Evolutionary conservation across 495 filamentous ascomycete species (phyloP), one percentile per base, ranked within the genome.

Genomic region (Talaromyces liani): DNA sequence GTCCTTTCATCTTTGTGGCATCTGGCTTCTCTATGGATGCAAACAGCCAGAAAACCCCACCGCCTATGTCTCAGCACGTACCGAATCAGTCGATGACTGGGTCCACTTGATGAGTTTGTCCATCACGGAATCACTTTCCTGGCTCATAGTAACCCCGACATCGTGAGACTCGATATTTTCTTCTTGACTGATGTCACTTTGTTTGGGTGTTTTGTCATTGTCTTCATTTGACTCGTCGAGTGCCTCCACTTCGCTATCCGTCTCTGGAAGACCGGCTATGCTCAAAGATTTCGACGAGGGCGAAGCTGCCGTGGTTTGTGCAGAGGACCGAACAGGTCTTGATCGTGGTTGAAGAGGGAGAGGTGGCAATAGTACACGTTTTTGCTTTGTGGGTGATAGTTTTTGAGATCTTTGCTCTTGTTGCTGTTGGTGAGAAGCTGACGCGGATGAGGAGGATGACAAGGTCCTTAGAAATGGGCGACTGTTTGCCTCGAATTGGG

Each of bases 401-500:
- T 51, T 58, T 33, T 58, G 60, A 65, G 9, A 54, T 53, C 25
- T 31, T 41, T 33, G 39, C 27, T 51, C 31, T 29, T 47, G 55
- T 14, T 18, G 54, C 22, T 25, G 41, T 16, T 63, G 51, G n/a
- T 25, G n/a, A 31, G 63, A 62, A 65, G 69, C 65, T 56, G 65
- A 63, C 58, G 69, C 54, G 16, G 71, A 73, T 12, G 67, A 16
- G 33, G 68, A 60, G 4, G 66, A 65, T 57, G 60, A 60, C 14
- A 63, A 62, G 57, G 72, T 66, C 31, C 74, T 65, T 39, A 75
- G 72, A 31, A 70, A 71, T 68, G 78, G 78, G 60, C 75, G 75
- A 55, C 77, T 78, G 66, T 78, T 75, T 57, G 71, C 76, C 66
- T 80, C 77, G 51, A 79, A 68, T 27, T 75, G 73, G n/a, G 76